These are phyloP conservation scores for Debaryomycetaceae sp. DNA, from an alignment of 1,139 yeast genomes.

Conservation along the genomic window DNA sequence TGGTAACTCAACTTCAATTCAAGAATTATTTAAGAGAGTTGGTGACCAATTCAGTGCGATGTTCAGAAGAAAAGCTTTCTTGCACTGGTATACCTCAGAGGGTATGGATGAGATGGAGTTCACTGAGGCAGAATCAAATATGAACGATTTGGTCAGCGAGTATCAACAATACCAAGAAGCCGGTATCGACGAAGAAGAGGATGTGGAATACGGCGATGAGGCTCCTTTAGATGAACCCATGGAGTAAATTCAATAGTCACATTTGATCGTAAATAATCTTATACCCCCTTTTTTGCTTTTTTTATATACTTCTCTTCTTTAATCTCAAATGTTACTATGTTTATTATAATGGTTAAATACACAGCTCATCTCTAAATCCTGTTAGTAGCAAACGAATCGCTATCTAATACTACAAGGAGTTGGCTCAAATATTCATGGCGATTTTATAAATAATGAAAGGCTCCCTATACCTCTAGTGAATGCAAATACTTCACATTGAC, in stretches of 20 bases:
- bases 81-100: slow-evolving; percentile 93
- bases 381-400: neutral
- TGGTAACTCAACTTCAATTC: slow-evolving; percentile 90
- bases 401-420: neutral
- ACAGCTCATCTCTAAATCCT: neutral
- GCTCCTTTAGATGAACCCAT: slow-evolving; percentile 55
- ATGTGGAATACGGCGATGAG: slow-evolving; percentile 64
- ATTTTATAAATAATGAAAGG: neutral
- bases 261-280: slow-evolving; percentile 1
- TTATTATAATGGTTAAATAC: neutral
- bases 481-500: no score
- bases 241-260: slow-evolving; percentile 23
- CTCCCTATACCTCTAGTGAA: neutral
- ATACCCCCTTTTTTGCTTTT: slow-evolving; percentile 1
- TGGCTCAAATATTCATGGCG: neutral
- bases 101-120: slow-evolving; percentile 96
- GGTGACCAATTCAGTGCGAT: slow-evolving; percentile 88
- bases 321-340: neutral
- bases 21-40: slow-evolving; percentile 84
- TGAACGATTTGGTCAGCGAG: slow-evolving; percentile 84
- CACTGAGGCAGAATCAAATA: slow-evolving; percentile 80
- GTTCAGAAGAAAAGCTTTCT: slow-evolving; percentile 92
- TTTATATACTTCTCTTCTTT: slow-evolving; percentile 2
- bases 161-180: slow-evolving; percentile 93
- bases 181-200: slow-evolving; percentile 68